Evolutionary conservation across 495 filamentous ascomycete genomes (phyloP), one percentile per base, ranked within the genome.

Genomic region (Hyaloscypha finlandica): DNA sequence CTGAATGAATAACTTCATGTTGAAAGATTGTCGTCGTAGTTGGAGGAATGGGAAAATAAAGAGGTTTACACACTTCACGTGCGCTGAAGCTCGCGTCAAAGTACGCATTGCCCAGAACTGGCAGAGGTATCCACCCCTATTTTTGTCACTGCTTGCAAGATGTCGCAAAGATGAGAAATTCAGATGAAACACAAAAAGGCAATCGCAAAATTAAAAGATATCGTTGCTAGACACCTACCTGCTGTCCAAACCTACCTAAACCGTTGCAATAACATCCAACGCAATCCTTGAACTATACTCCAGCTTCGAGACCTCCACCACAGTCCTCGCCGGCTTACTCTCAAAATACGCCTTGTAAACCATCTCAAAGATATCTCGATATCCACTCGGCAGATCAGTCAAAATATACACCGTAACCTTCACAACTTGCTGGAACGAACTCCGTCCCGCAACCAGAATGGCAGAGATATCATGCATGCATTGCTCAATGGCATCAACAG

Each of bases 401-500:
- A 32, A 8, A 29, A 59, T 33, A 32, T 59, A 59, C 32, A 35
- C 56, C 32, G 56, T 59, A 0, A 59, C 56, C 32, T 59, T 59
- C 9, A 59, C 32, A 29, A 59, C 56, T 20, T 59, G n/a, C 16
- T 59, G 56, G 32, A 59, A 59, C 32, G 56, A 59, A 8, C 25
- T 32, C 20, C 56, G 31, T 35, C 56, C 56, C 9, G 56, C 56
- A 14, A 59, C 29, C 19, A 59, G 56, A 6, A 59, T 12, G 29
- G 56, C 56, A 59, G 56, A 32, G 25, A 59, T 59, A 20, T 59
- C 56, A 29, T 59, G 56, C 56, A 59, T 59, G 56, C 56, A 59
- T 37, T 59, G 56, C 56, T 59, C 56, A 22, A 59, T 59, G 8
- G 56, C 56, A 37, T 59, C 56, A 19, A 59, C 32, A 3, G 56